These are phyloP conservation scores for Scutellaria barbata DNA, from an alignment of 257 asterid genomes.

Conservation along the genomic window DNA sequence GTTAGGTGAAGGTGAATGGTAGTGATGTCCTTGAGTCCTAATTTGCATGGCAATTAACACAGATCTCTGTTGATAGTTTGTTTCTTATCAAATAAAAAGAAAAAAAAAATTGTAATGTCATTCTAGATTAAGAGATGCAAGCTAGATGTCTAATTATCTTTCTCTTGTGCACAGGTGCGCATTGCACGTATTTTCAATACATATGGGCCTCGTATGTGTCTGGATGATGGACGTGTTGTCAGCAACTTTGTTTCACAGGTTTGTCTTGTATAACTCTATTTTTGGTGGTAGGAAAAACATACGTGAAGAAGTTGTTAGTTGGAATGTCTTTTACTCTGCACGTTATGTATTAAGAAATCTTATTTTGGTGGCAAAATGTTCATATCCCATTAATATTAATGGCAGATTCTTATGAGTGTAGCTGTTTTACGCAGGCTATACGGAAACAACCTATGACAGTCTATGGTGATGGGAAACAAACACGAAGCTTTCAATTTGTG, in stretches of 20 bases:
- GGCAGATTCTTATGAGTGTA: conserved; percentile 21
- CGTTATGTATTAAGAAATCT: not conserved
- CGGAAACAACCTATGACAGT: conserved; percentile 89
- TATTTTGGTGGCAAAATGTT: not conserved
- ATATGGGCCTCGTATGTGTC: conserved; percentile 97
- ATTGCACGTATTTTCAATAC: conserved; percentile 97
- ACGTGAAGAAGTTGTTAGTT: conserved; percentile 15
- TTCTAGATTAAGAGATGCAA: not conserved
- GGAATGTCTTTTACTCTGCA: not conserved
- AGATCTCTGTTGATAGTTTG: conserved; percentile 1
- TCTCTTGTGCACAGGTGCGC: conserved; percentile 65
- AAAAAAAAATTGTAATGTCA: conserved; percentile 14
- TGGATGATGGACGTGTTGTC: conserved; percentile 99
- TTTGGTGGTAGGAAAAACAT: not conserved
- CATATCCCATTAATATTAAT: conserved; percentile 11
- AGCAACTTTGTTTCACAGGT: conserved; percentile 99
- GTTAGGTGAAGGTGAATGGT: not conserved
- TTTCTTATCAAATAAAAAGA: no score
- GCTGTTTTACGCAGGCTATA: conserved; percentile 65
- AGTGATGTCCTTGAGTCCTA: not conserved
- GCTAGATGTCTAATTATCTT: conserved; percentile 21
- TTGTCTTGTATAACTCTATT: conserved; percentile 28
- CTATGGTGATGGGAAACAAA: conserved; percentile 96
- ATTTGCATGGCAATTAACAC: not conserved
- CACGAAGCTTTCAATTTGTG: conserved; percentile 90